Evolutionary conservation across 805 yeast genomes (phyloP), one percentile per base, ranked within the genome.

Genomic region (Starmerella stellata): DNA sequence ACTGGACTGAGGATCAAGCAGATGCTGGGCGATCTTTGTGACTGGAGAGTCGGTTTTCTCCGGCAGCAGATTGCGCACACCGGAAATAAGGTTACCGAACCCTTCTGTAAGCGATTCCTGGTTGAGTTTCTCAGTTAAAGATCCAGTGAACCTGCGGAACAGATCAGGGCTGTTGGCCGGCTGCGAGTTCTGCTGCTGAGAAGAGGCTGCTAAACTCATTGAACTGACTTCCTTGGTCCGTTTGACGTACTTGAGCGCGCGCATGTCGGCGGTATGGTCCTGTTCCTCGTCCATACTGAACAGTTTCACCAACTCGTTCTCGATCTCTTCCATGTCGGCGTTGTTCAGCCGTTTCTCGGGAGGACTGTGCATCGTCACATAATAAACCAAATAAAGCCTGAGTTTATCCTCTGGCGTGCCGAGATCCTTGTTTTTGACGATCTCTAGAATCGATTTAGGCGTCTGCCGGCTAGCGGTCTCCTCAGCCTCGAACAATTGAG

Each of bases 401-500:
- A 87, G 65, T 60, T 87, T 90, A 58, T 90, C 96, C 17, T 58
- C 53, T 3, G 63, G 56, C 37, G 64, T 58, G 34, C 75, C 71
- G 43, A 74, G 67, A 44, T 78, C 78, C 21, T 75, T 63, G 36
- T 66, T 68, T 21, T 74, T 64, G 37, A 63, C 54, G 8, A 56
- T 54, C 35, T 62, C 64, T 70, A 61, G 56, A 71, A 90, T 54
- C 65, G 72, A 38, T 56, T 64, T 58, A 68, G 65, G 62, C 70
- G 60, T 50, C 43, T 59, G 60, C 23, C 56, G 51, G 5, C 50
- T 68, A 40, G 74, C 70, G 46, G 74, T 76, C 55, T 87, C 95
- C 60, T 90, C 99, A 44, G 90, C 74, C 60, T 90, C 96, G 57
- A 87, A 90, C 49, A 85, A 78, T 40, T 83, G 74, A 52, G 92